These are phyloP conservation scores for Aspergillus puulaauensis DNA, from an alignment of 2,329 filamentous ascomycete genomes.

Conservation along the genomic window DNA sequence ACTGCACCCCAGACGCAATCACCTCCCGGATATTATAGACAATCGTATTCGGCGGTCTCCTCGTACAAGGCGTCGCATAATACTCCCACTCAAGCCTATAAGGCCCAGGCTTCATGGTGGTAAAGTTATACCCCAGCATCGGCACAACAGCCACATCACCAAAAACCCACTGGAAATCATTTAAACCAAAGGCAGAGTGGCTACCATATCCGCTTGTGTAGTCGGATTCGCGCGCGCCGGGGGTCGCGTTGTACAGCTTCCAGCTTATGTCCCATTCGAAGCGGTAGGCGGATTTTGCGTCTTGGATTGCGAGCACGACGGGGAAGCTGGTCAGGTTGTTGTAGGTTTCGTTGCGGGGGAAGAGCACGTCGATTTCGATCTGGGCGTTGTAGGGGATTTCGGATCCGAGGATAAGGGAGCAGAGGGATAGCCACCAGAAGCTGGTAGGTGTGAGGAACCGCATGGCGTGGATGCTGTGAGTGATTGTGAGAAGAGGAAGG, in stretches of 20 bases:
- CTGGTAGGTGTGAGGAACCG: background rate
- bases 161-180: background rate
- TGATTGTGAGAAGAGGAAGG: too few species aligned
- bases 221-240: background rate
- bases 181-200: background rate
- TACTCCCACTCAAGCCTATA: constrained; percentile 7
- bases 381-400: background rate
- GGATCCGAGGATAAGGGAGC: background rate
- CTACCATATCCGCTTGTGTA: background rate
- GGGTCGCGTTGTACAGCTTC: background rate
- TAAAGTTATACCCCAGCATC: background rate
- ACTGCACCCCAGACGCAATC: background rate
- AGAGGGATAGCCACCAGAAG: background rate
- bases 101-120: background rate
- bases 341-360: background rate
- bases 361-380: constrained; percentile 8
- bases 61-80: background rate
- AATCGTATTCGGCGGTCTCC: background rate
- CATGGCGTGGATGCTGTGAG: background rate
- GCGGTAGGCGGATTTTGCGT: background rate
- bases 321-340: constrained; percentile 7
- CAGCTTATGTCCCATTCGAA: background rate
- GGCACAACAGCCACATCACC: background rate
- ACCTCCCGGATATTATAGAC: background rate
- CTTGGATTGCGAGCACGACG: constrained; percentile 8